These are phyloP conservation scores for Kwoniella shivajii DNA, from an alignment of 1,284 basidiomycete genomes.

Conservation along the genomic window DNA sequence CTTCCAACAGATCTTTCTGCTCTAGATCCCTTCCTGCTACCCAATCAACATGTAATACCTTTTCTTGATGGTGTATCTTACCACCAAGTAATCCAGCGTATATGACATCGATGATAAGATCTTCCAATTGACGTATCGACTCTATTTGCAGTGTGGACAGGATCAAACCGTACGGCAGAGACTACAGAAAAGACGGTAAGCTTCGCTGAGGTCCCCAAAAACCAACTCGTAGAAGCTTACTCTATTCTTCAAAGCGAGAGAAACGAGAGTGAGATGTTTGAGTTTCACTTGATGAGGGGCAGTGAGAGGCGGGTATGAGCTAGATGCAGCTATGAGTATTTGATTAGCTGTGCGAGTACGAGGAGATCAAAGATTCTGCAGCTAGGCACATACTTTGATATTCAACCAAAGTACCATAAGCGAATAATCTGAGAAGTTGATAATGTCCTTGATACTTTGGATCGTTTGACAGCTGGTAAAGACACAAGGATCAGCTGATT, in stretches of 20 bases:
- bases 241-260: conserved; percentile 70
- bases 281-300: conserved; percentile 77
- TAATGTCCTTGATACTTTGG: conserved; percentile 65
- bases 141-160: conserved; percentile 63
- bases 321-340: conserved; percentile 62
- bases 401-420: conserved; percentile 80
- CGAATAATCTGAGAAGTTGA: conserved; percentile 77
- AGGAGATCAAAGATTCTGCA: not conserved
- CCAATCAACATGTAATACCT: conserved; percentile 84
- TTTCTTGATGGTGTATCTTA: conserved; percentile 86
- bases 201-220: not conserved
- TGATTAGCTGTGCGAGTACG: not conserved
- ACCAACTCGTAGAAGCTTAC: conserved; percentile 58
- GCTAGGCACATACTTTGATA: conserved; percentile 60
- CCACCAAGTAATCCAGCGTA: conserved; percentile 85
- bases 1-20: conserved; percentile 63
- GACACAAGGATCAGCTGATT: not conserved
- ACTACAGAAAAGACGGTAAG: conserved; percentile 18
- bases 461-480: conserved; percentile 63
- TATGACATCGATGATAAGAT: conserved; percentile 92
- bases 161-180: conserved; percentile 35
- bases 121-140: conserved; percentile 82
- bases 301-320: conserved; percentile 68
- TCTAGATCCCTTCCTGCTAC: conserved; percentile 85
- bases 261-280: conserved; percentile 86